Percentiles rank a stretch among this genome's conserved stretches.
These are phyloP conservation scores for Chaetothyriales sp. DNA, from an alignment of 2,329 filamentous ascomycete genomes.

Conservation along the genomic window DNA sequence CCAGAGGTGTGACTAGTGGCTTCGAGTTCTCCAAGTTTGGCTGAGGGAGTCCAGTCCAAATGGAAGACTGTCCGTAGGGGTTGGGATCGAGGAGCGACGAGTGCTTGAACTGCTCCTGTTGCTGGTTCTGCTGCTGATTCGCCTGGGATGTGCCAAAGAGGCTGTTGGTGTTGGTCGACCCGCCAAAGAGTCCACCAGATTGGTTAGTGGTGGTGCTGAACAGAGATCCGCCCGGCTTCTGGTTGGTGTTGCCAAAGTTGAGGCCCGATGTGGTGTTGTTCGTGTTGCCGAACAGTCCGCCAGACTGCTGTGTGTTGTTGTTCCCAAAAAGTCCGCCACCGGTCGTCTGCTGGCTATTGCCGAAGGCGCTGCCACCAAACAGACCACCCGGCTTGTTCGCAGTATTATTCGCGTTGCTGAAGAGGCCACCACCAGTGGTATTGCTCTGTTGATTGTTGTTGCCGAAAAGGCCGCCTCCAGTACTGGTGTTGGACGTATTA, in stretches of 20 bases:
- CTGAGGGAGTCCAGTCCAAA: slow-evolving; percentile 60
- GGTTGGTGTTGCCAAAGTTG: slow-evolving; percentile 35
- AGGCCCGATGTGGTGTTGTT: slow-evolving; percentile 22
- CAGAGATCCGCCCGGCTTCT: slow-evolving; percentile 37
- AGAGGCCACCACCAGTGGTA: slow-evolving; percentile 23
- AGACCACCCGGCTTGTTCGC: slow-evolving; percentile 33
- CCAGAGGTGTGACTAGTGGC: slow-evolving; percentile 79
- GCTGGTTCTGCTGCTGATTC: slow-evolving; percentile 37
- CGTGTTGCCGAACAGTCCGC: slow-evolving; percentile 17
- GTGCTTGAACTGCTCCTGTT: slow-evolving; percentile 47
- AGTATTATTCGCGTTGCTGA: slow-evolving; percentile 35
- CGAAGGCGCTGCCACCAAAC: slow-evolving; percentile 23
- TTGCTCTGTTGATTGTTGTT: slow-evolving; percentile 14
- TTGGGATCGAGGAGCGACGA: slow-evolving; percentile 70
- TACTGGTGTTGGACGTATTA: slow-evolving; percentile 31
- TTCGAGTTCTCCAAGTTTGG: slow-evolving; percentile 57
- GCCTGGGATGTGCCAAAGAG: slow-evolving; percentile 41
- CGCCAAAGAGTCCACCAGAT: slow-evolving; percentile 28
- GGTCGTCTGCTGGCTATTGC: slow-evolving; percentile 6
- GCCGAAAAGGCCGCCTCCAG: slow-evolving; percentile 35
- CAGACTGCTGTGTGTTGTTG: slow-evolving; percentile 18
- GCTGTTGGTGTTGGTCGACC: slow-evolving; percentile 23
- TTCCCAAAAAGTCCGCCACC: slow-evolving; percentile 28
- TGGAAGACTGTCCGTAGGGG: slow-evolving; percentile 74
- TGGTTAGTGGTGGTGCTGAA: slow-evolving; percentile 35